These are phyloP conservation scores for Berberis vulgaris DNA, from an alignment of 164 flowering plant species.

Conservation along the genomic window DNA sequence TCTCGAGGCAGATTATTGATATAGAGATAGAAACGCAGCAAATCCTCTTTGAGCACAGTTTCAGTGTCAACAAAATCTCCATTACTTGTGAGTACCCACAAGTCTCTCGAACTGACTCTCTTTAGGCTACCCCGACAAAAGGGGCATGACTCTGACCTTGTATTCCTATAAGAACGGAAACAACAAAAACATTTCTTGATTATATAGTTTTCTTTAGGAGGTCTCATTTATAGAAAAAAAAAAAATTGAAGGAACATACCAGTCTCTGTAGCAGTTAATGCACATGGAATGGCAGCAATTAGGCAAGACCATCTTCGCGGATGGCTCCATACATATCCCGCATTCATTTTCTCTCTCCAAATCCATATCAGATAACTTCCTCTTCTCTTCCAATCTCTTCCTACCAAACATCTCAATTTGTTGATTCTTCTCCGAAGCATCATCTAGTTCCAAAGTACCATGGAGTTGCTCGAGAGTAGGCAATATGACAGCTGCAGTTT, in stretches of 20 bases:
- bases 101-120: slow-evolving; percentile 46
- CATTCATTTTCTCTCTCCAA: slow-evolving; percentile 82
- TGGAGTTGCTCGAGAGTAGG: slow-evolving; percentile 84
- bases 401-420: slow-evolving; percentile 18
- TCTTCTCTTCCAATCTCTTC: slow-evolving; percentile 35
- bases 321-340: slow-evolving; percentile 75
- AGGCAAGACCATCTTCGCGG: slow-evolving; percentile 87
- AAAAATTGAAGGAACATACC: slow-evolving; percentile 29
- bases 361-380: slow-evolving; percentile 29
- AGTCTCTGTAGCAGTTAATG: slow-evolving; percentile 83
- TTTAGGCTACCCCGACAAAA: slow-evolving; percentile 86
- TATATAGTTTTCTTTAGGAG: not conserved
- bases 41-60: slow-evolving; percentile 59
- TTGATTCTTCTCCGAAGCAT: slow-evolving; percentile 14
- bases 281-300: slow-evolving; percentile 92
- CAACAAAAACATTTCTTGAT: not conserved
- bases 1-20: slow-evolving; percentile 61
- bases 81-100: slow-evolving; percentile 82
- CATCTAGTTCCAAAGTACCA: slow-evolving; percentile 35
- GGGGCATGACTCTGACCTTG: slow-evolving; percentile 87
- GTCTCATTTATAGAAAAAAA: not conserved
- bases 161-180: slow-evolving; percentile 47
- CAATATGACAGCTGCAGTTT: slow-evolving; percentile 60
- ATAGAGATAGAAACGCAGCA: slow-evolving; percentile 69
- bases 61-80: slow-evolving; percentile 67